Evolutionary conservation across 2,329 filamentous ascomycete genomes (phyloP), one percentile per base, ranked within the genome.

Genomic region (Akanthomyces lecanii): DNA sequence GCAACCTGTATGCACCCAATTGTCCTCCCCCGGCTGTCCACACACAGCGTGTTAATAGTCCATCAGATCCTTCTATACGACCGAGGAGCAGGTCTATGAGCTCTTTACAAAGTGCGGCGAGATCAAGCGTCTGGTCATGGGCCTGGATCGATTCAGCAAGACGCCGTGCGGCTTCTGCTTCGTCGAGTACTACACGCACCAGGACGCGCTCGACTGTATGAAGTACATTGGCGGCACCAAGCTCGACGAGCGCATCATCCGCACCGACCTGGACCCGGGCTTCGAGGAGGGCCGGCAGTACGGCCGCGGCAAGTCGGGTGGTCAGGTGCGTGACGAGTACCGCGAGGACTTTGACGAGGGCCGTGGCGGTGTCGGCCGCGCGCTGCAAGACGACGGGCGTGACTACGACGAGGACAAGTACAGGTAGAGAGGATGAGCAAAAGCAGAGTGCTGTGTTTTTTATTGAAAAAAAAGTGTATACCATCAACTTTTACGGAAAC

Each of bases 101-200:
- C 86, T 97, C 54, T 97, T 97, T 76, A 88, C 89, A 64, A 97
- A 97, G 82, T 94, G 92, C 77, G 95, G 95, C 71, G 95, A 98
- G 80, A 96, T 99, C 78, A 99, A 99, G 79, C 91, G 95, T 33
- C 86, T 99, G 54, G 87, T 99, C 67, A 99, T 99, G 95, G 95
- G 95, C 56, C 86, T 99, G 59, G 95, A 99, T 75, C 89, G 95
- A 63, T 97, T 95, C 81, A 90, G 90, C 77, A 99, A 99, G 81
- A 99, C 95, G 0, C 95, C 95, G 1, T 99, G 95, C 77, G 95
- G 95, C 47, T 99, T 99, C 82, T 99, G 95, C 82, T 99, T 99
- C 73, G 95, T 99, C 72, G 95, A 99, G 78, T 99, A 99, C 80
- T 98, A 97, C 81, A 97, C 89, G 36, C 95, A 98, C 76, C 89